Conservation (phyloP, 768 basidiomycete genomes). For the Hypsizygus marmoreus region DNA sequence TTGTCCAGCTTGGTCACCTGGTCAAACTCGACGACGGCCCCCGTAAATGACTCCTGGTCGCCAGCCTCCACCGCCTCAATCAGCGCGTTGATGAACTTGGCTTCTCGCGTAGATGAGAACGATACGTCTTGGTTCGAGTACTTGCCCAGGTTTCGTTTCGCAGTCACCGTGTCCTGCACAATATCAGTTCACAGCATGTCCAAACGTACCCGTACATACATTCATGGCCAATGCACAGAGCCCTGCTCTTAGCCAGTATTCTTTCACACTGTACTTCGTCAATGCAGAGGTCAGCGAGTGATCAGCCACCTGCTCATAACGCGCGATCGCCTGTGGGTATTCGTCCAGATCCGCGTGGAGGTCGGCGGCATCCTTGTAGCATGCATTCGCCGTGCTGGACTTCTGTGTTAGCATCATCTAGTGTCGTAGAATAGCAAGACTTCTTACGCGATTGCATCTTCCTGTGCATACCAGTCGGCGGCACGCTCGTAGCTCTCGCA, state of each 20-base stretch:
- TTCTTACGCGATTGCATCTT: slow-evolving; percentile 92
- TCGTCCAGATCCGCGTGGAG: slow-evolving; percentile 88
- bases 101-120: slow-evolving; percentile 88
- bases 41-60: slow-evolving; percentile 67
- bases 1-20: slow-evolving; percentile 91
- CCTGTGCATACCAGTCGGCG: slow-evolving; percentile 96
- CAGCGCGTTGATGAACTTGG: slow-evolving; percentile 80
- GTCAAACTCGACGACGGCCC: slow-evolving; percentile 89
- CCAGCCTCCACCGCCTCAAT: slow-evolving; percentile 66
- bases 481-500: slow-evolving; percentile 91
- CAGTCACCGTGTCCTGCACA: slow-evolving; percentile 88
- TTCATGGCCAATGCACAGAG: slow-evolving; percentile 88
- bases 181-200: background rate
- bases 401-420: background rate
- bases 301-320: slow-evolving; percentile 89
- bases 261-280: slow-evolving; percentile 99
- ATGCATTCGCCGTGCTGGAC: slow-evolving; percentile 87
- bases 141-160: slow-evolving; percentile 73
- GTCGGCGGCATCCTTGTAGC: slow-evolving; percentile 96
- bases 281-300: slow-evolving; percentile 77
- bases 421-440: background rate
- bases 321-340: slow-evolving; percentile 80
- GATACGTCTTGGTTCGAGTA: slow-evolving; percentile 84
- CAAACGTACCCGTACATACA: slow-evolving; percentile 47
- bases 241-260: slow-evolving; percentile 89